phyloP scores from a whole-genome alignment of 1,284 basidiomycete species.

The Rhizoctonia solani region DNA sequence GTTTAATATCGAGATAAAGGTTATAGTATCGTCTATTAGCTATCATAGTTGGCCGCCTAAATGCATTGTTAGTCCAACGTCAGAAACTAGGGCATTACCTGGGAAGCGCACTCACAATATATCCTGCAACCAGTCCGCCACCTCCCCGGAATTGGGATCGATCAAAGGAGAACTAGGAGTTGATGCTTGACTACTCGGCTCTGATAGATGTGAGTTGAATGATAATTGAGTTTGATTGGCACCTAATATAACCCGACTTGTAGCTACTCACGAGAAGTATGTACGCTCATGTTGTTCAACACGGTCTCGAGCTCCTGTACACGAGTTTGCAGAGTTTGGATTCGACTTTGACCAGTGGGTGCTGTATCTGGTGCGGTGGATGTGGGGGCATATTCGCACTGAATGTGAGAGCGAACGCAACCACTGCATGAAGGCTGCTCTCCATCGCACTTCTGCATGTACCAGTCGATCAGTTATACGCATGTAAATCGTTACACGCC shows the following conservation, averaged over 20 bases:
- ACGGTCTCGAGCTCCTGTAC: slow-evolving; percentile 12
- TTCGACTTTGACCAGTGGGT: not conserved
- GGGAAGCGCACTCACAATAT: slow-evolving; percentile 17
- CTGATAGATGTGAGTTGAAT: too few species aligned
- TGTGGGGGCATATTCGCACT: slow-evolving; percentile 3
- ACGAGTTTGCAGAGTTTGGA: not conserved
- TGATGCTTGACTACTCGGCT: too few species aligned
- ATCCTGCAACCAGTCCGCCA: slow-evolving; percentile 4
- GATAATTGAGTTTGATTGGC: too few species aligned
- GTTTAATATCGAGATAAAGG: not conserved
- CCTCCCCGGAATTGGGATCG: slow-evolving; percentile 9
- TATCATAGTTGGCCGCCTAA: slow-evolving; percentile 6
- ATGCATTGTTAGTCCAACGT: not conserved
- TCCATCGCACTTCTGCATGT: slow-evolving; percentile 5
- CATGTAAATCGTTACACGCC: not conserved
- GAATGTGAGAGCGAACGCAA: slow-evolving; percentile 4
- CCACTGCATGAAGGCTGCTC: slow-evolving; percentile 2
- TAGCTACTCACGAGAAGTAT: too few species aligned
- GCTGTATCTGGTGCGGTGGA: not conserved
- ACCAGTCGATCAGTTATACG: not conserved
- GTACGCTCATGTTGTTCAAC: too few species aligned
- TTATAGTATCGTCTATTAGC: slow-evolving; percentile 3
- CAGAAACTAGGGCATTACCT: too few species aligned
- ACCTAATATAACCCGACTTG: too few species aligned
- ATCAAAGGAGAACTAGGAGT: too few species aligned